Evolutionary conservation across 352 stramenopile species (phyloP).

Genomic region (Pythium phragmitis): DNA sequence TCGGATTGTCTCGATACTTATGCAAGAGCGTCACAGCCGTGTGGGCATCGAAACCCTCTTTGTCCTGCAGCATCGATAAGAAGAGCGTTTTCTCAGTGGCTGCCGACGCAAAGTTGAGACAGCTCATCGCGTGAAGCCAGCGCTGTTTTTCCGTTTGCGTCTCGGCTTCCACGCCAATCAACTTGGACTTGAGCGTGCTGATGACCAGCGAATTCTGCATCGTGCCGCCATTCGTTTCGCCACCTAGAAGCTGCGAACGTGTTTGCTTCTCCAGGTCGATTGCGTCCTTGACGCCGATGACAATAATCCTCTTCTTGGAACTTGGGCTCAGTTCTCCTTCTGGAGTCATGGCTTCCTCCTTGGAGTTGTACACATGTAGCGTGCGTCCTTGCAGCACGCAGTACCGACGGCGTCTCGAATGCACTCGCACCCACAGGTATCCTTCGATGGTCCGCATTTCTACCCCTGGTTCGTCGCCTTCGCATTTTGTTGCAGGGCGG

Average conservation of each 20-base stretch:
- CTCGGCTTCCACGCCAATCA: slow-evolving; percentile 65
- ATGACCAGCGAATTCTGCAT: slow-evolving; percentile 65
- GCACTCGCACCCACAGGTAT: slow-evolving; percentile 57
- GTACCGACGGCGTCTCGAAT: slow-evolving; percentile 60
- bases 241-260: slow-evolving; percentile 46
- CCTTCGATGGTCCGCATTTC: slow-evolving; percentile 45
- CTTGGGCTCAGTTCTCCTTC: slow-evolving; percentile 27
- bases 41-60: slow-evolving; percentile 58
- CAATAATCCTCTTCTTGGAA: slow-evolving; percentile 55
- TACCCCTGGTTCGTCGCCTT: not conserved
- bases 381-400: slow-evolving; percentile 60
- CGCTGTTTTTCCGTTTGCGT: slow-evolving; percentile 73
- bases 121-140: slow-evolving; percentile 72
- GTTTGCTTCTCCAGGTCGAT: slow-evolving; percentile 58
- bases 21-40: slow-evolving; percentile 66
- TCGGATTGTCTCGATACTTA: slow-evolving; percentile 68
- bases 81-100: slow-evolving; percentile 57
- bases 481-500: not conserved
- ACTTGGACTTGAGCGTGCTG: slow-evolving; percentile 71
- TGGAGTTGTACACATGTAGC: slow-evolving; percentile 62
- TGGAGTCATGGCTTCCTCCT: slow-evolving; percentile 34
- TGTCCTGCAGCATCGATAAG: slow-evolving; percentile 51
- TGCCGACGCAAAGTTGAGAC: slow-evolving; percentile 53
- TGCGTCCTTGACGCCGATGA: slow-evolving; percentile 64
- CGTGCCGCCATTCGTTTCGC: slow-evolving; percentile 10